Evolutionary conservation across 495 filamentous ascomycete genomes (phyloP).

Genomic region (Thermothielavioides terrestris): DNA sequence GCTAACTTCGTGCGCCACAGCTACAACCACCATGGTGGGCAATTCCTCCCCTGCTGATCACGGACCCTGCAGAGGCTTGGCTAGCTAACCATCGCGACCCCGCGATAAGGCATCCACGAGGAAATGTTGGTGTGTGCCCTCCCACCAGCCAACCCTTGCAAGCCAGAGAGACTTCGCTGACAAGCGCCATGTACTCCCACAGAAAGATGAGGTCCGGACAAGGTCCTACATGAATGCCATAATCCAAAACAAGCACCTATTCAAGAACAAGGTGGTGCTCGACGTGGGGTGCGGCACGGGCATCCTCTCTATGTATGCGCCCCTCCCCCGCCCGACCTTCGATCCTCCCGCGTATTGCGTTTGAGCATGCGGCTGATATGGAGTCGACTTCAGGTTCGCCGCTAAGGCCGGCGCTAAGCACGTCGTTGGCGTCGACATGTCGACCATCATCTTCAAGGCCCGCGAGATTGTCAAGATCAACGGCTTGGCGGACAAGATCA

Average conservation of each 20-base stretch:
- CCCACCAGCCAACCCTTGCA: neutral
- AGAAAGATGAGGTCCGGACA: slow-evolving; percentile 98
- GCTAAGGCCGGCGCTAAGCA: slow-evolving; percentile 81
- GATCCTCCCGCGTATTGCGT: neutral
- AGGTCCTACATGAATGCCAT: slow-evolving; percentile 94
- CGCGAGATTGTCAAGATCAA: slow-evolving; percentile 78
- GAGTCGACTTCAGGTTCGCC: slow-evolving; percentile 54
- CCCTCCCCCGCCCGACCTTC: neutral
- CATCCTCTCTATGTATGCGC: slow-evolving; percentile 70
- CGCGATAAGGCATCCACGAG: slow-evolving; percentile 74
- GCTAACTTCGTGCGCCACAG: slow-evolving; percentile 38
- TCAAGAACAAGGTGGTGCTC: slow-evolving; percentile 82
- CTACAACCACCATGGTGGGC: slow-evolving; percentile 91
- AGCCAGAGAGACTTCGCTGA: slow-evolving; percentile 8
- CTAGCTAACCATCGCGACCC: slow-evolving; percentile 24
- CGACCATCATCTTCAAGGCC: slow-evolving; percentile 83
- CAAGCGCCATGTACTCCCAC: slow-evolving; percentile 7
- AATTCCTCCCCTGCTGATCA: slow-evolving; percentile 4
- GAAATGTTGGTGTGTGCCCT: slow-evolving; percentile 81
- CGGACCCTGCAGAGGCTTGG: slow-evolving; percentile 14
- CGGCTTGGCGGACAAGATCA: slow-evolving; percentile 69
- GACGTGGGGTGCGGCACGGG: slow-evolving; percentile 92
- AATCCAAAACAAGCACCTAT: slow-evolving; percentile 85
- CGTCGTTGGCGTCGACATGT: slow-evolving; percentile 91
- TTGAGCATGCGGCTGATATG: neutral